Conservation (phyloP, 73 alveolate genomes). For the Uronychia setigera region DNA sequence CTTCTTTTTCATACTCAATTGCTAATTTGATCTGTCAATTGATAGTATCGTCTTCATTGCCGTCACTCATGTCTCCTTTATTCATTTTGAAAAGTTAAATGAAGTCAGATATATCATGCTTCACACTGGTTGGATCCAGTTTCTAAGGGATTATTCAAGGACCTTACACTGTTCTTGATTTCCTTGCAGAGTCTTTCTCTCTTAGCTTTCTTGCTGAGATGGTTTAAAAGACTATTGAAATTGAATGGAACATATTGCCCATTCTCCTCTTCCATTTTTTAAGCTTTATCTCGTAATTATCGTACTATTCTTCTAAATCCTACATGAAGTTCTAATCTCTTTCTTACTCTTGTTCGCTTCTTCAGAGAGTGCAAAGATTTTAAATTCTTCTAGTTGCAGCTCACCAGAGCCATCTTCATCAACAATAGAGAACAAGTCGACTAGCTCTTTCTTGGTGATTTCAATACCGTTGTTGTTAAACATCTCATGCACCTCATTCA, state of each 20-base stretch:
- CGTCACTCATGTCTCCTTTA: neutral
- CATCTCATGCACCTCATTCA: slow-evolving; percentile 36
- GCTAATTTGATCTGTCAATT: neutral
- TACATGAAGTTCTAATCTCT: neutral
- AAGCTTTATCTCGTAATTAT: neutral
- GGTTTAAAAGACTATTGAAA: neutral
- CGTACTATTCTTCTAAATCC: neutral
- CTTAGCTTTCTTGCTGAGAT: slow-evolving; percentile 5
- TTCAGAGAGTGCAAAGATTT: slow-evolving; percentile 14
- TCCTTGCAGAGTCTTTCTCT: slow-evolving; percentile 9
- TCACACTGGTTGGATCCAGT: neutral
- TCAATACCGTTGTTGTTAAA: slow-evolving; percentile 39
- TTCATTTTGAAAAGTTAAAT: neutral
- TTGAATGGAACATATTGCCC: neutral
- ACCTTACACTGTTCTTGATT: neutral
- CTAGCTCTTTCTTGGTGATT: neutral
- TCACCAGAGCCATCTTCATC: slow-evolving; percentile 33
- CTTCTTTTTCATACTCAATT: neutral
- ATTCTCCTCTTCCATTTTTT: neutral
- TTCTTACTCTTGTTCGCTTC: slow-evolving; percentile 9
- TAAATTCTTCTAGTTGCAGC: slow-evolving; percentile 15
- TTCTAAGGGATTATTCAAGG: neutral
- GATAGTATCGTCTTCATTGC: neutral
- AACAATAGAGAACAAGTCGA: slow-evolving; percentile 14
- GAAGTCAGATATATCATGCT: neutral